These are phyloP conservation scores for Ophiocordyceps camponoti-floridani DNA, from an alignment of 2,329 filamentous ascomycete genomes.

Conservation along the genomic window DNA sequence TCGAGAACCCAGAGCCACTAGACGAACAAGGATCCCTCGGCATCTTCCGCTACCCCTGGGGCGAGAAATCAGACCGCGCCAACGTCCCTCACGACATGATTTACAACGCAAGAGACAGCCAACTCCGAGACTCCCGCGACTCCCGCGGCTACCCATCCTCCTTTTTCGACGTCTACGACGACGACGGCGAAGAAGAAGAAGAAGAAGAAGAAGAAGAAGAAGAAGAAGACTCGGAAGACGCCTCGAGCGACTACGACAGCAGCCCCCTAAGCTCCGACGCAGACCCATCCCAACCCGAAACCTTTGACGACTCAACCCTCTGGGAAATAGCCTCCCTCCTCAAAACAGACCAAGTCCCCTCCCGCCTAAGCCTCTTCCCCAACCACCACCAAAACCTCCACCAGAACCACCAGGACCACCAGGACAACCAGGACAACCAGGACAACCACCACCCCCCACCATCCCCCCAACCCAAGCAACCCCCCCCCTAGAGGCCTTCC, in stretches of 20 bases:
- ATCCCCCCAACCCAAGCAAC: not conserved
- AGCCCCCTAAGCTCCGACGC: too few species aligned
- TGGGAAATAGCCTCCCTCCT: conserved; percentile 47
- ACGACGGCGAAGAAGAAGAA: conserved; percentile 13
- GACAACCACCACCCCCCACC: not conserved
- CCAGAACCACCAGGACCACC: too few species aligned
- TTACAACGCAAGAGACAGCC: too few species aligned
- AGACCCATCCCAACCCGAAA: too few species aligned
- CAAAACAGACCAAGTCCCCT: conserved; percentile 31
- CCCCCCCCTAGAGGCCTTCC: not conserved
- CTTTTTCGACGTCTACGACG: conserved; percentile 42
- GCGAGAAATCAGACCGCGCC: conserved; percentile 40
- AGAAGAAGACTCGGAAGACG: not conserved
- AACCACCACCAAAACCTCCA: too few species aligned
- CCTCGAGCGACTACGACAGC: too few species aligned
- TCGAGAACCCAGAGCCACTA: conserved; percentile 42
- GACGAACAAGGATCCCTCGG: conserved; percentile 41
- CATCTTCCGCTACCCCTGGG: conserved; percentile 50
- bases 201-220: conserved; percentile 13
- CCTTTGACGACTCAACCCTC: conserved; percentile 42
- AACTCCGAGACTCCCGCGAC: not conserved
- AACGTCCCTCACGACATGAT: conserved; percentile 13
- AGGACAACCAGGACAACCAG: too few species aligned
- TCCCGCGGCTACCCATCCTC: conserved; percentile 25
- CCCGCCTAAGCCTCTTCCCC: conserved; percentile 31